Conservation (phyloP, 2,329 filamentous ascomycete species). For the Colletotrichum incanum region DNA sequence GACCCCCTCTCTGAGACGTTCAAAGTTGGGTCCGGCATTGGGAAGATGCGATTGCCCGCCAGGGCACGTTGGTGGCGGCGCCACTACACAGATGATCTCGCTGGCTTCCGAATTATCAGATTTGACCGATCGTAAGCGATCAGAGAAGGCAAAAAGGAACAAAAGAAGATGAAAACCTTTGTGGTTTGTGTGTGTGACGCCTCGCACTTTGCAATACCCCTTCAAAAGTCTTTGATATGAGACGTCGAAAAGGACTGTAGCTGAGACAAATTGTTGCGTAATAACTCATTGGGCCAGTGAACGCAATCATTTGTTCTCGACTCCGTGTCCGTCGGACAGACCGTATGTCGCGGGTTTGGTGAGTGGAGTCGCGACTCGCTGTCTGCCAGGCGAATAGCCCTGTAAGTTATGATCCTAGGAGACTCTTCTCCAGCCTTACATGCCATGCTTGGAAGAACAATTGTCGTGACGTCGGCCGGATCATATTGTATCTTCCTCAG, state of each 20-base stretch:
- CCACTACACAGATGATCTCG: slow-evolving; percentile 27
- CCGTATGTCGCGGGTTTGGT: background rate
- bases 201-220: background rate
- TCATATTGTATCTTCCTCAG: background rate
- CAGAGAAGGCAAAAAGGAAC: background rate
- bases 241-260: background rate
- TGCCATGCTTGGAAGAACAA: background rate
- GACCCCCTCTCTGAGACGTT: background rate
- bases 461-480: background rate
- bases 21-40: background rate
- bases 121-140: background rate
- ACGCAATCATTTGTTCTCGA: slow-evolving; percentile 8
- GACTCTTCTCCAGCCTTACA: background rate
- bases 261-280: background rate
- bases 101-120: slow-evolving; percentile 4
- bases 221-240: background rate
- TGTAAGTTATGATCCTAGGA: slow-evolving; percentile 24
- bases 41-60: background rate
- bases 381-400: background rate
- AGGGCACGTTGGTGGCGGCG: slow-evolving; percentile 25
- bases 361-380: background rate
- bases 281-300: background rate
- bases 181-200: background rate
- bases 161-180: slow-evolving; percentile 5
- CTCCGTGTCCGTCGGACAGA: slow-evolving; percentile 15